phyloP scores from a whole-genome alignment of 2,329 filamentous ascomycete genomes.

The Intubia oerlemansii region DNA sequence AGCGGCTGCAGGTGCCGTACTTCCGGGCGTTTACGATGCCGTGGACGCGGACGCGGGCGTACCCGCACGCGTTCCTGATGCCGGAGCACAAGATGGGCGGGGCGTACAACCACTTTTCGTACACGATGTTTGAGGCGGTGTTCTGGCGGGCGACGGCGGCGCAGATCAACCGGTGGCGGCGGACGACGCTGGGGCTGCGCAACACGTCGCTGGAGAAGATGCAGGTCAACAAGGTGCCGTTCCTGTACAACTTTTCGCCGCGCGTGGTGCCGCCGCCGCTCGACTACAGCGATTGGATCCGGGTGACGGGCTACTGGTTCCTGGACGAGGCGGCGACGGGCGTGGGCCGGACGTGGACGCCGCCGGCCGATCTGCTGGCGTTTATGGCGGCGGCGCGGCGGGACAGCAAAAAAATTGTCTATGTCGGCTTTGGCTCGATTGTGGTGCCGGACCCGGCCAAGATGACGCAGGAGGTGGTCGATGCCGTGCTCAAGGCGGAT shows the following conservation, averaged over 20 bases:
- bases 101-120: constrained; percentile 85
- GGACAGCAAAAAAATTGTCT: constrained; percentile 81
- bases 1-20: constrained; percentile 81
- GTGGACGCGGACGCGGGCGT: constrained; percentile 87
- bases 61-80: constrained; percentile 90
- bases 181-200: constrained; percentile 54
- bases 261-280: constrained; percentile 83
- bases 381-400: constrained; percentile 70
- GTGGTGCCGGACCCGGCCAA: constrained; percentile 77
- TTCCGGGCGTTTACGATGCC: constrained; percentile 98
- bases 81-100: constrained; percentile 88
- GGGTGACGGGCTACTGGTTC: constrained; percentile 97
- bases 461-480: constrained; percentile 80
- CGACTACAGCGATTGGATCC: constrained; percentile 95
- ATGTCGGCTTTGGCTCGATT: constrained; percentile 92
- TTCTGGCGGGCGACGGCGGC: constrained; percentile 89
- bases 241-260: constrained; percentile 92
- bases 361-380: constrained; percentile 50
- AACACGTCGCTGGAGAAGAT: constrained; percentile 74
- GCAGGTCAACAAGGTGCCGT: constrained; percentile 94
- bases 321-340: constrained; percentile 40
- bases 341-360: constrained; percentile 30
- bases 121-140: constrained; percentile 88
- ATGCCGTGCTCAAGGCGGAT: constrained; percentile 75
- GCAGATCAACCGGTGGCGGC: constrained; percentile 86